Evolutionary conservation across 768 basidiomycete genomes (phyloP), one percentile per base, ranked within the genome.

Genomic region (Pleurotus djamor): DNA sequence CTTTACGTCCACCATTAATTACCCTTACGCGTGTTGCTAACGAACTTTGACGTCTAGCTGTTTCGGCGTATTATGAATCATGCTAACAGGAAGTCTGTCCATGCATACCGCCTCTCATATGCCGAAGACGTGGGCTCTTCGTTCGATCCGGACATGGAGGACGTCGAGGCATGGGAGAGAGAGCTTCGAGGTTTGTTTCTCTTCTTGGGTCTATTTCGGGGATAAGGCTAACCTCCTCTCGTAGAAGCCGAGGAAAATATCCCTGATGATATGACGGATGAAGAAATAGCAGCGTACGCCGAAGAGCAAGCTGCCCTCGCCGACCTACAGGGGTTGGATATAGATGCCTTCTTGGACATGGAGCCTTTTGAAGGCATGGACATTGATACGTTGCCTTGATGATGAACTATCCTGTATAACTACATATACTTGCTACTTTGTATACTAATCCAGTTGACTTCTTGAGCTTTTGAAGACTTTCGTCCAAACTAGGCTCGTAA

Each of bases 111-210:
- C 7, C 67, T 88, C 2, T 90, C 88, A 1, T 91, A 87, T 60
- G 79, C 82, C 32, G 67, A 74, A 14, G 88, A 90, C 59, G 88
- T 91, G 3, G 89, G 89, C 4, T 89, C 88, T 13, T 91, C 89
- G 0, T 83, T 89, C 59, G 89, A 91, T 67, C 89, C 89, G 4
- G 83, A 84, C 67, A 71, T 89, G 66, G 87, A 91, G 36, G 87
- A 90, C 59, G 68, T 82, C 4, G 72, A 64, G 17, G 66, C 69
- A n/a, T 90, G 87, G 88, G 88, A 89, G 68, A 64, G 71, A 33
- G 83, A 83, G 48, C 66, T 89, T 4, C 66, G 65, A 63, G 79
- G 87, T 79, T 41, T 52, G 36, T 3, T n/a, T 34, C 41, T 60
- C 41, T 38, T 21, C 4, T 49, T 12, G 21, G 12, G 6, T 8